These are phyloP conservation scores for Solanum ossicruentum DNA, from an alignment of 257 asterid species.

Conservation along the genomic window DNA sequence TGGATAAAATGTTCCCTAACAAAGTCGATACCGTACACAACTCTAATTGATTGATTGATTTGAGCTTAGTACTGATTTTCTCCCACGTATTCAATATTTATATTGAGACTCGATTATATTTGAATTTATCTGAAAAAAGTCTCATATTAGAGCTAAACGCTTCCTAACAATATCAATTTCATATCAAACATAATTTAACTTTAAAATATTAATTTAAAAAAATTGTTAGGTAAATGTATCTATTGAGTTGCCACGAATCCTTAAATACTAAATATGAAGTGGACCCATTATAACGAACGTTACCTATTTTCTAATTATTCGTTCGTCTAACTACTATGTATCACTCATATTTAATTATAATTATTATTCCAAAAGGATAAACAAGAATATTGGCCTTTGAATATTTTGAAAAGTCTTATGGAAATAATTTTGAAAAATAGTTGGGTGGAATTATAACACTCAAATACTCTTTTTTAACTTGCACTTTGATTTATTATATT, in stretches of 20 bases:
- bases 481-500: neutral
- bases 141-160: too few species aligned
- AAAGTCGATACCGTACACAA: rapidly evolving
- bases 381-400: neutral
- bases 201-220: neutral
- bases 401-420: neutral
- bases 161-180: too few species aligned
- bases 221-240: neutral
- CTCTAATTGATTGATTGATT: neutral
- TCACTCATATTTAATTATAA: neutral
- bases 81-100: neutral
- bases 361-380: neutral
- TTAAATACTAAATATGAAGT: neutral
- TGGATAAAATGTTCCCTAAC: neutral
- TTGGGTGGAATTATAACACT: neutral
- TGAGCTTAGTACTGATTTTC: neutral
- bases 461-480: neutral
- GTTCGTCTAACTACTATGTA: neutral
- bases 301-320: neutral
- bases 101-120: neutral
- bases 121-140: neutral
- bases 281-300: neutral
- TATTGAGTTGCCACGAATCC: neutral
- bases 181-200: too few species aligned
- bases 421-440: neutral